Conservation (phyloP, 2,329 filamentous ascomycete species). For the Fusarium udum region DNA sequence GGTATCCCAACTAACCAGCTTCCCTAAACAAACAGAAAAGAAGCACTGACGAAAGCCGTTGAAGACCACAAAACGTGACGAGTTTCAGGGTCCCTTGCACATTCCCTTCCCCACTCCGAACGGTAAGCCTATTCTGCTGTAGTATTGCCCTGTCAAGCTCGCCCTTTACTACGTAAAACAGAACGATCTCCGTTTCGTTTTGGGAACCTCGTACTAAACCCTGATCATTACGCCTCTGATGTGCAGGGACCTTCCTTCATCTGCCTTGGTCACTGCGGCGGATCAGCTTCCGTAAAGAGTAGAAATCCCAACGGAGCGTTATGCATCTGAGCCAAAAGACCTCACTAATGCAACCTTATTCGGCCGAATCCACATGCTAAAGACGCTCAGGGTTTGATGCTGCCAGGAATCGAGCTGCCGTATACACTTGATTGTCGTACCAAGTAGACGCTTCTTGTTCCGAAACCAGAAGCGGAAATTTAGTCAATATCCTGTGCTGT, state of each 20-base stretch:
- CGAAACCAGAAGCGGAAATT: constrained; percentile 19
- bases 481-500: background rate
- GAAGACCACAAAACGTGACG: background rate
- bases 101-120: background rate
- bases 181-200: constrained; percentile 17
- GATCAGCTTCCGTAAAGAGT: background rate
- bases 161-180: constrained; percentile 3
- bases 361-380: background rate
- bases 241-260: background rate
- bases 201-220: background rate
- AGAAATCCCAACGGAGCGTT: background rate
- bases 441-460: constrained; percentile 8
- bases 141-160: background rate
- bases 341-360: constrained; percentile 22
- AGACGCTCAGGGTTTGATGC: background rate
- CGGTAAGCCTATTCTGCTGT: background rate
- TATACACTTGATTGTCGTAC: background rate
- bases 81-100: constrained; percentile 12
- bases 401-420: background rate
- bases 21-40: background rate
- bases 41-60: background rate
- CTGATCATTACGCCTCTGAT: background rate
- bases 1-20: background rate
- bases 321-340: constrained; percentile 13
- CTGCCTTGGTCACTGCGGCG: background rate